These are phyloP conservation scores for Pichia sp. DNA, from an alignment of 1,139 yeast species.

Conservation along the genomic window DNA sequence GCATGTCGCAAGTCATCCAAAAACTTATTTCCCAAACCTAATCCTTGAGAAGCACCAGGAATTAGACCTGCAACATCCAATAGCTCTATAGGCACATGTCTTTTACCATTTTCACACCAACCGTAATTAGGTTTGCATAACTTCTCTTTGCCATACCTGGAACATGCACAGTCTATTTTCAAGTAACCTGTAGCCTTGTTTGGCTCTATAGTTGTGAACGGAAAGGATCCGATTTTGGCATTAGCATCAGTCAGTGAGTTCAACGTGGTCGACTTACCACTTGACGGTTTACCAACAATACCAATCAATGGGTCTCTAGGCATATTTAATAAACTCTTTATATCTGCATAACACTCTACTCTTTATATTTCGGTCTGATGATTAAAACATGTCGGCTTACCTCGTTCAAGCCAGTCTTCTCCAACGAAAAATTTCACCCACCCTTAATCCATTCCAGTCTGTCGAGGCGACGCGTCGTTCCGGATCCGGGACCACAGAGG, in stretches of 20 bases:
- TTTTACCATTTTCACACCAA: conserved; percentile 77
- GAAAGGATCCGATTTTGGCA: conserved; percentile 94
- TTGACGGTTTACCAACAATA: conserved; percentile 92
- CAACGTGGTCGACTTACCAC: conserved; percentile 79
- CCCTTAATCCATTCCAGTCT: not conserved
- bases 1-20: conserved; percentile 93
- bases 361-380: not conserved
- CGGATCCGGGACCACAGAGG: not conserved
- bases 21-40: conserved; percentile 92
- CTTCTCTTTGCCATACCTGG: conserved; percentile 54
- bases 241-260: conserved; percentile 84
- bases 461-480: not conserved
- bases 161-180: conserved; percentile 88
- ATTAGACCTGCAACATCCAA: conserved; percentile 95
- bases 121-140: conserved; percentile 93
- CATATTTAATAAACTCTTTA: conserved; percentile 31
- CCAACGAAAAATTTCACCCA: not conserved
- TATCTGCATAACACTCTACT: not conserved
- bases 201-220: conserved; percentile 96
- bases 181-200: conserved; percentile 90
- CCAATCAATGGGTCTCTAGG: conserved; percentile 91
- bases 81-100: conserved; percentile 85
- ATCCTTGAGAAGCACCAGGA: conserved; percentile 89
- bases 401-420: not conserved
- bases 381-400: not conserved